Evolutionary conservation across 805 yeast genomes (phyloP), one percentile per base, ranked within the genome.

Genomic region (Yarrowia sp.): DNA sequence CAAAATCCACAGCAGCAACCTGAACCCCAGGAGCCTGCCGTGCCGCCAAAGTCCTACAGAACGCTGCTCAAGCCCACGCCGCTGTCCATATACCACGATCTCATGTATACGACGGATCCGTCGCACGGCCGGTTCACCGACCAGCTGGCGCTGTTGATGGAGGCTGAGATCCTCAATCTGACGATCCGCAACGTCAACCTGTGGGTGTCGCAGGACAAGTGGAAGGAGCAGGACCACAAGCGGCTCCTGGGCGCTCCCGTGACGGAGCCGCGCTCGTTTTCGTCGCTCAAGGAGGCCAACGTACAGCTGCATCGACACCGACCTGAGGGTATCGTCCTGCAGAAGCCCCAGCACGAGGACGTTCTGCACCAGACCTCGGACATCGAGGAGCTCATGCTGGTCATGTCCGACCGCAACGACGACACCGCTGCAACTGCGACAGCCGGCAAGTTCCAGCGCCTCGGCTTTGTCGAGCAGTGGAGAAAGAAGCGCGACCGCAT

Each of bases 301-400:
- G 32, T 24, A 35, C 12, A 9, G 9, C 63, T 70, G 13, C 70
- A 66, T 35, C 25, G 16, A 51, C 74, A 68, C 63, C 67, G 72
- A 31, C 63, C 62, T 41, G 65, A 77, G 33, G 77, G 77, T 14
- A 80, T 81, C 5, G 63, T 65, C 33, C 63, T 67, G 35, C 63
- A 77, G 68, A 75, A 79, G 33, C 80, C 77, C 60, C 78, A 86
- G 46, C 90, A 85, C 67, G 91, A 86, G 69, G 90, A 87, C 65
- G 70, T 78, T 24, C 83, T 85, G 36, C 96, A 90, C 70, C 88
- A 88, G 67, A 82, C 85, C 62, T 84, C 92, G 1, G 96, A 90
- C 66, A 90, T 88, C 75, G 98, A 94, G 73, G 96, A 90, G 70
- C 78, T 91, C 70, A 93, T 93, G 98, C 77, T 86, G 29, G 78